A percentile compares a stretch with the other conserved stretches of the same genome.
Evolutionary conservation across 306 rosid genomes (phyloP).

Genomic region (Amphicarpaea edgeworthii): DNA sequence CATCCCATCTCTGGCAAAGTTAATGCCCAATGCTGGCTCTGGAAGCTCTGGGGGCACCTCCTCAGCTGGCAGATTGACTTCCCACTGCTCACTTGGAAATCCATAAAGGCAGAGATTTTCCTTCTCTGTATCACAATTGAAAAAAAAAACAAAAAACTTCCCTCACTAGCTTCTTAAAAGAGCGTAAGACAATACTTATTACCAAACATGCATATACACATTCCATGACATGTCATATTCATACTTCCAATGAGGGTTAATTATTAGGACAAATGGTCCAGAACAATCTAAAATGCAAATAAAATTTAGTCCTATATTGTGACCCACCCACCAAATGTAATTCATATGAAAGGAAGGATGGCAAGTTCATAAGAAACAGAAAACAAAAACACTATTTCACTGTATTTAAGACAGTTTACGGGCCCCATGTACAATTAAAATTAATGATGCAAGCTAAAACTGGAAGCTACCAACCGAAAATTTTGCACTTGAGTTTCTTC

Average conservation of each 20-base stretch:
- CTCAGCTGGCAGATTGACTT: slow-evolving; percentile 65
- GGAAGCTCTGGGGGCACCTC: slow-evolving; percentile 67
- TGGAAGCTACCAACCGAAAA: neutral
- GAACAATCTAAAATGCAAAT: slow-evolving; percentile 3
- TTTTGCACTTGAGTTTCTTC: slow-evolving; percentile 11
- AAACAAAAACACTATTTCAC: neutral
- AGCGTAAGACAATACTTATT: too few species aligned
- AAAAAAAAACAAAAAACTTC: too few species aligned
- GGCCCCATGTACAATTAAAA: neutral
- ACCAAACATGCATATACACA: neutral
- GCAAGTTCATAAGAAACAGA: neutral
- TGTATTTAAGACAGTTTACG: neutral
- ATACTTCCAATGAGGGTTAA: neutral
- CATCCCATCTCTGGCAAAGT: slow-evolving; percentile 70
- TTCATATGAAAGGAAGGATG: neutral
- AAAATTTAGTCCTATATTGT: neutral
- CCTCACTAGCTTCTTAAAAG: too few species aligned
- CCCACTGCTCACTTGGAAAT: slow-evolving; percentile 62
- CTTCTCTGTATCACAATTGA: slow-evolving; percentile 53
- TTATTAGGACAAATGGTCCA: neutral
- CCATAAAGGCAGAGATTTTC: slow-evolving; percentile 73
- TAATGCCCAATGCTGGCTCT: slow-evolving; percentile 65
- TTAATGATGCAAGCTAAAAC: neutral
- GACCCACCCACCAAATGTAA: slow-evolving; percentile 11
- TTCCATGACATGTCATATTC: neutral